A percentile compares a stretch with the other conserved stretches of the same genome.
These are phyloP conservation scores for Picea glauca DNA, from an alignment of 75 land plant genomes.

Conservation along the genomic window DNA sequence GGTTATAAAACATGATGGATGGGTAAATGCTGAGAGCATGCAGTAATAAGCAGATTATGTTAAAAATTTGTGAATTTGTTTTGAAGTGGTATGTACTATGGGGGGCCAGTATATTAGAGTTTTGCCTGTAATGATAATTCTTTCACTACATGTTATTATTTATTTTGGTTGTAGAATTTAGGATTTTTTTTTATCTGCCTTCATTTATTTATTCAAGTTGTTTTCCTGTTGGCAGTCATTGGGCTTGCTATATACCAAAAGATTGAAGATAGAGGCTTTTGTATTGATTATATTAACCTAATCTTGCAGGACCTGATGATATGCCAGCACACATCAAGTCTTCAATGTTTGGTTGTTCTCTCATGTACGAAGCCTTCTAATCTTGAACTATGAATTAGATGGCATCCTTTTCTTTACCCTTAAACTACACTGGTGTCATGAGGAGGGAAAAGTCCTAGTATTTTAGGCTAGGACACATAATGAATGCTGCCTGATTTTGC, in stretches of 20 bases:
- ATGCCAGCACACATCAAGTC: slow-evolving; percentile 99
- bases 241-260: background rate
- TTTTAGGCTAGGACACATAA: too few species aligned
- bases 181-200: background rate
- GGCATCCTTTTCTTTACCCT: too few species aligned
- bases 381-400: too few species aligned
- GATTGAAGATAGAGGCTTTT: background rate
- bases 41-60: background rate
- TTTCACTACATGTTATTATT: background rate
- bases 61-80: background rate
- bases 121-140: background rate
- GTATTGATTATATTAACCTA: background rate
- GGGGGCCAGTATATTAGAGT: background rate
- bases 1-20: background rate
- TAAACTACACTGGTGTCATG: too few species aligned
- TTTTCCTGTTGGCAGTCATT: background rate
- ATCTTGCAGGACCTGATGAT: slow-evolving; percentile 88
- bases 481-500: too few species aligned
- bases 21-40: background rate
- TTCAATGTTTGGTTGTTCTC: slow-evolving; percentile 92
- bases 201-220: background rate
- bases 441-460: too few species aligned
- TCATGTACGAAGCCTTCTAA: too few species aligned
- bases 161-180: background rate
- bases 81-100: background rate